Percentiles rank a stretch among this genome's conserved stretches.
These are phyloP conservation scores for Trametes elegans DNA, from an alignment of 768 basidiomycete genomes.

Conservation along the genomic window DNA sequence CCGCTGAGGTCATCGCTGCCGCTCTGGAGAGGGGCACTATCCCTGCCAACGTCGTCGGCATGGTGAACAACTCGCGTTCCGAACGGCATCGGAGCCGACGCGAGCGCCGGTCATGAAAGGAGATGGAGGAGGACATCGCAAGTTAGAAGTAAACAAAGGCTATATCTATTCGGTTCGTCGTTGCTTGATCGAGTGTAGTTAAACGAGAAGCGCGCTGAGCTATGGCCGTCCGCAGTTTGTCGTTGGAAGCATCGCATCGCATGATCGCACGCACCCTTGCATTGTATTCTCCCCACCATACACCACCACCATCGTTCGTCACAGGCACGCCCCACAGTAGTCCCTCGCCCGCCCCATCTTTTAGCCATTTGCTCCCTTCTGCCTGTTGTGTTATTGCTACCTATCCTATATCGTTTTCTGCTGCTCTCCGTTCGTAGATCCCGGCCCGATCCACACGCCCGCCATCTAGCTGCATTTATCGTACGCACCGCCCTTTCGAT, in stretches of 20 bases:
- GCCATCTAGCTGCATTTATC: constrained; percentile 17
- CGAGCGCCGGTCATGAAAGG: constrained; percentile 27
- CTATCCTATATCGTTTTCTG: constrained; percentile 8
- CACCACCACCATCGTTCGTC: background rate
- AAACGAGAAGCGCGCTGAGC: constrained; percentile 17
- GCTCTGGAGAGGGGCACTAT: constrained; percentile 75
- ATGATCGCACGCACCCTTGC: constrained; percentile 19
- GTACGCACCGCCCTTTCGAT: constrained; percentile 8
- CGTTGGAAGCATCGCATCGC: constrained; percentile 12
- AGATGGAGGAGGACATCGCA: background rate
- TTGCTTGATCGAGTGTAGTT: constrained; percentile 19
- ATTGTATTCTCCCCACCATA: constrained; percentile 6
- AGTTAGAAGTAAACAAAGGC: constrained; percentile 1
- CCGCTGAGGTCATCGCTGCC: constrained; percentile 88
- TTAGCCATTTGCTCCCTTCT: constrained; percentile 2
- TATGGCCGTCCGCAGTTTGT: constrained; percentile 11
- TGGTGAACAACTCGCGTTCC: constrained; percentile 21
- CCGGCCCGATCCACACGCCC: background rate
- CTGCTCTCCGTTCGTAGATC: constrained; percentile 6
- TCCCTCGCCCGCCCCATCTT: background rate
- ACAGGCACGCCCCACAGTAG: background rate
- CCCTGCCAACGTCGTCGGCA: constrained; percentile 55
- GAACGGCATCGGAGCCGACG: constrained; percentile 50
- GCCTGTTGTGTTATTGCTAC: constrained; percentile 22
- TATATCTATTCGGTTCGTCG: constrained; percentile 14